These are phyloP conservation scores for Gautieria morchelliformis DNA, from an alignment of 768 basidiomycete species.

Conservation along the genomic window DNA sequence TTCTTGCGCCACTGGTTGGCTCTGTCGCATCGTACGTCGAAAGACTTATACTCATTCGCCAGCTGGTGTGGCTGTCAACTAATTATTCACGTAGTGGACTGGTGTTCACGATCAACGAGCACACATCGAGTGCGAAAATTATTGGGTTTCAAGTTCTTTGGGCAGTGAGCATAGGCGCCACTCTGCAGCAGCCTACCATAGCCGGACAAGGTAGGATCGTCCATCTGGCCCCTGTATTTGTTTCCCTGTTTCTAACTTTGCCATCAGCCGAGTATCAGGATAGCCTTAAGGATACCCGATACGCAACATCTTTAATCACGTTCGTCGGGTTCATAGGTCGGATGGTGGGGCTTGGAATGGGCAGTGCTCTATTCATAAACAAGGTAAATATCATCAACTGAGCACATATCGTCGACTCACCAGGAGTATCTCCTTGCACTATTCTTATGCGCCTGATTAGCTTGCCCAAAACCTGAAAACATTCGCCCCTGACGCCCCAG, in stretches of 20 bases:
- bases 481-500: slow-evolving; percentile 2
- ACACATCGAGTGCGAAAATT: neutral
- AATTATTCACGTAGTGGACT: neutral
- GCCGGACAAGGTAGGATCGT: neutral
- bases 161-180: slow-evolving; percentile 5
- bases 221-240: neutral
- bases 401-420: too few relatives aligned
- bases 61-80: too few relatives aligned
- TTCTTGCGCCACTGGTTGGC: too few relatives aligned
- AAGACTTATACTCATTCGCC: too few relatives aligned
- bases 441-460: too few relatives aligned
- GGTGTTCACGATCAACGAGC: slow-evolving; percentile 3
- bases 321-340: slow-evolving; percentile 6
- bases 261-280: slow-evolving; percentile 2
- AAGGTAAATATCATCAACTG: neutral
- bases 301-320: neutral
- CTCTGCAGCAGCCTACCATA: slow-evolving; percentile 3
- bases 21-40: too few relatives aligned
- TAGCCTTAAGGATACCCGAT: slow-evolving; percentile 1
- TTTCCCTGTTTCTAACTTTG: neutral
- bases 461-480: neutral
- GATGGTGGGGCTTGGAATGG: slow-evolving; percentile 7
- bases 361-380: slow-evolving; percentile 5
- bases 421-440: too few relatives aligned
- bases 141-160: slow-evolving; percentile 7